phyloP scores from a whole-genome alignment of 1,284 basidiomycete genomes.

The Leccinum fallax region DNA sequence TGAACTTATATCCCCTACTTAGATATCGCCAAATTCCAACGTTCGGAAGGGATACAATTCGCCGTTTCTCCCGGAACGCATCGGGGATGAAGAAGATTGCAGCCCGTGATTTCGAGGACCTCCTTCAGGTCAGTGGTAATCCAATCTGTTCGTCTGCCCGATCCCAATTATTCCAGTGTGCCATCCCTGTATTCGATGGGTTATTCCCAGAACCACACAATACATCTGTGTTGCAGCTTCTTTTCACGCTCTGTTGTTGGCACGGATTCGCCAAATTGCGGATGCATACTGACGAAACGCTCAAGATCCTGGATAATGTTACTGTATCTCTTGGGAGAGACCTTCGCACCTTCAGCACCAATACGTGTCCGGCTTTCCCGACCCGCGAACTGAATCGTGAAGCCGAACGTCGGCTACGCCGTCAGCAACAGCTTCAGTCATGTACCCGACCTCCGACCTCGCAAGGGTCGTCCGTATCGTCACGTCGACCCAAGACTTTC shows the following conservation, averaged over 20 bases:
- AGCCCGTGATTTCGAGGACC: slow-evolving; percentile 29
- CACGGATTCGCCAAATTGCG: slow-evolving; percentile 10
- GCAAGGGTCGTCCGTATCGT: background rate
- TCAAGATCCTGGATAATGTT: background rate
- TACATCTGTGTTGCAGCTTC: slow-evolving; percentile 7
- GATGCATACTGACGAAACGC: background rate
- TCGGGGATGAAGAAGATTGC: background rate
- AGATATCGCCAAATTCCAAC: slow-evolving; percentile 1
- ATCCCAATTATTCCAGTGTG: slow-evolving; percentile 14
- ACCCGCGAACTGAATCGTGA: slow-evolving; percentile 3
- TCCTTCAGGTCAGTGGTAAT: slow-evolving; percentile 6
- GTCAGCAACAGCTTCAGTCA: background rate
- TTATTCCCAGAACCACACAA: slow-evolving; percentile 15
- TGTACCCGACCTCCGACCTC: background rate
- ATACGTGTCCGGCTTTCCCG: slow-evolving; percentile 3
- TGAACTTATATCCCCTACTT: background rate
- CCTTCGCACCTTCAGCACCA: background rate
- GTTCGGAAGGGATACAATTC: slow-evolving; percentile 9
- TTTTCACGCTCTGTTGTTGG: slow-evolving; percentile 12
- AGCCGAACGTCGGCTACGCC: background rate
- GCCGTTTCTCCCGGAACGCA: background rate
- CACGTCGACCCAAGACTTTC: slow-evolving; percentile 14
- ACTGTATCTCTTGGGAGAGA: slow-evolving; percentile 1
- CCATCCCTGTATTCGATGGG: slow-evolving; percentile 26
- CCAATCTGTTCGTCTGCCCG: background rate